Conservation (phyloP, 345 rosid species). For the Gossypium arboreum region DNA sequence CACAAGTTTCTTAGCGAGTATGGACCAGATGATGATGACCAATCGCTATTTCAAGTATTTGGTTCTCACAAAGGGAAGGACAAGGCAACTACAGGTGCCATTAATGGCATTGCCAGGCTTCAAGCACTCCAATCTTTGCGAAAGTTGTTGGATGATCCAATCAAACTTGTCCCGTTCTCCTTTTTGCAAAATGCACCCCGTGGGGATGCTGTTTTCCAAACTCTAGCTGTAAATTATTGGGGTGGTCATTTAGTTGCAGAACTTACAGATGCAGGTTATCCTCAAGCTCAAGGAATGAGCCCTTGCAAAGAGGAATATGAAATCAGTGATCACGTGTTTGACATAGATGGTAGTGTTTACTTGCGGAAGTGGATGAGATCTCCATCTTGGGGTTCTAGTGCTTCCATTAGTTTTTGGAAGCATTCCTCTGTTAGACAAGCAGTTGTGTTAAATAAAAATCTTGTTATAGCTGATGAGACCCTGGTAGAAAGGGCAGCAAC, state of each 20-base stretch:
- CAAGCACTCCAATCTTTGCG: conserved; percentile 83
- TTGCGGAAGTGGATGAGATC: conserved; percentile 87
- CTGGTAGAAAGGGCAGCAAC: conserved; percentile 73
- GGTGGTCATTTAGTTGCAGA: conserved; percentile 72
- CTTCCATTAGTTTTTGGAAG: conserved; percentile 79
- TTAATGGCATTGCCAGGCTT: conserved; percentile 75
- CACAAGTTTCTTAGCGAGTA: conserved; percentile 71
- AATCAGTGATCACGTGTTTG: conserved; percentile 48
- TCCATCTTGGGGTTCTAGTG: conserved; percentile 74
- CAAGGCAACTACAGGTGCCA: conserved; percentile 60
- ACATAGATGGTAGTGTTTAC: conserved; percentile 91
- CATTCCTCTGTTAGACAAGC: conserved; percentile 50
- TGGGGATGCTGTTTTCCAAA: conserved; percentile 74
- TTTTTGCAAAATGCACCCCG: conserved; percentile 71
- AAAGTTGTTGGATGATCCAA: conserved; percentile 81
- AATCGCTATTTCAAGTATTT: conserved; percentile 54
- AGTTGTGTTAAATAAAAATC: conserved; percentile 71
- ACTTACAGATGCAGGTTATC: conserved; percentile 37
- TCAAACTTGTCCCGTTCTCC: conserved; percentile 80
- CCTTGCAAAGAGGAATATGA: conserved; percentile 44
- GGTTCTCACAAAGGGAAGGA: conserved; percentile 83
- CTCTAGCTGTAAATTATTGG: conserved; percentile 85
- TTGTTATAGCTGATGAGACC: conserved; percentile 67
- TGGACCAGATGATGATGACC: conserved; percentile 68
- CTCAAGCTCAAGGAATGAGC: conserved; percentile 26